Percentiles rank a stretch among this genome's conserved stretches.
These are phyloP conservation scores for Stachybotrys elegans DNA, from an alignment of 2,329 filamentous ascomycete species.

Conservation along the genomic window DNA sequence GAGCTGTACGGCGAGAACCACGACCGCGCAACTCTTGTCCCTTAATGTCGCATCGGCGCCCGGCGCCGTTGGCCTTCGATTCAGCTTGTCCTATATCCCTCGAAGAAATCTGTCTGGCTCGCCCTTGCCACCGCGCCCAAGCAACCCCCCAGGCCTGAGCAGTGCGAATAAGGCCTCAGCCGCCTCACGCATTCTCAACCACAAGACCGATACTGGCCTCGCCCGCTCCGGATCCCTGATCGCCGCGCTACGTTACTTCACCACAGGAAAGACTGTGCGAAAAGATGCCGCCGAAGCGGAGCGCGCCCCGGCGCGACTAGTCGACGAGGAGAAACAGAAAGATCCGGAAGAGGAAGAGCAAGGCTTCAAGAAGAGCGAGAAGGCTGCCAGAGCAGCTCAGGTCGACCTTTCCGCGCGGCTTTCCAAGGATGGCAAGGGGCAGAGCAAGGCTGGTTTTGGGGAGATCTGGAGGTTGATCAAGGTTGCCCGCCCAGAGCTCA, in stretches of 20 bases:
- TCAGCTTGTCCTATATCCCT: too few species aligned
- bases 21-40: not conserved
- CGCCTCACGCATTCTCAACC: too few species aligned
- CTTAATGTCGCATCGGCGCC: not conserved
- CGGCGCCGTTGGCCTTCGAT: too few species aligned
- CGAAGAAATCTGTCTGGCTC: too few species aligned
- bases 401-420: conserved; percentile 85
- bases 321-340: conserved; percentile 23
- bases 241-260: conserved; percentile 24
- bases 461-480: conserved; percentile 86
- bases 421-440: conserved; percentile 69
- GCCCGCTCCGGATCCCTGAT: too few species aligned
- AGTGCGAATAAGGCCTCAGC: too few species aligned
- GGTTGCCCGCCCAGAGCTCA: conserved; percentile 81
- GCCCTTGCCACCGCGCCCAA: too few species aligned
- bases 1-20: conserved; percentile 12
- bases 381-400: conserved; percentile 79
- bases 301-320: too few species aligned
- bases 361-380: conserved; percentile 66
- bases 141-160: too few species aligned
- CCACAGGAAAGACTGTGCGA: conserved; percentile 15
- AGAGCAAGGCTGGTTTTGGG: conserved; percentile 54
- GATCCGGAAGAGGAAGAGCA: conserved; percentile 26
- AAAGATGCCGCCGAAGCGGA: too few species aligned
- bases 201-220: too few species aligned